Evolutionary conservation across 306 rosid genomes (phyloP), one percentile per base, ranked within the genome.

Genomic region (Cicer pinnatifidum): DNA sequence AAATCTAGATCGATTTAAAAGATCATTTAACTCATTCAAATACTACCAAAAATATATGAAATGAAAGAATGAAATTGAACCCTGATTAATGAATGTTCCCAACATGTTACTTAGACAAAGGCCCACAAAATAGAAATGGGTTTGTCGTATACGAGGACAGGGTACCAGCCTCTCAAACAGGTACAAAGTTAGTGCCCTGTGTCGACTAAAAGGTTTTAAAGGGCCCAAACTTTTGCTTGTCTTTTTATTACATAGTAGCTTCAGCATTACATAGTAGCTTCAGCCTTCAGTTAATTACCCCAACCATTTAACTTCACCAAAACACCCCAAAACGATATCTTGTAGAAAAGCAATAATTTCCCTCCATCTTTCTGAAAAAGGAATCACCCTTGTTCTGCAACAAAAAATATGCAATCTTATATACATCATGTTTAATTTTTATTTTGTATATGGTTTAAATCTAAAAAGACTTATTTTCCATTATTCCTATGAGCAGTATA

Each of bases 111-210:
- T 35, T 60, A 60, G 67, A 6, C 19, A n/a, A 60, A 61, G 67
- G 23, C 45, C 67, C 67, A 28, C 66, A 59, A 28, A 59, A 59
- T 9, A 59, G 66, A 59, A 23, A 59, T n/a, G 17, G 66, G 6
- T 19, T 54, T 60, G 67, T 60, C 67, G 67, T n/a, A 13, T 60
- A 8, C 8, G 45, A 61, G 44, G 43, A 59, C 33, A 10, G 19
- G 65, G 15, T 10, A 28, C 41, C 7, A 33, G 62, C 6, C 15
- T 23, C 10, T 23, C 9, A 57, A 57, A 57, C 63, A 28, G 15
- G 47, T 15, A 39, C 68, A 39, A 23, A 62, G 13, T 39, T 63
- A 39, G 69, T 63, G 69, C 13, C 47, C 50, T 63, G 50, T 63
- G 33, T 63, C 69, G 43, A 39, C 69, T 63, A 63, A 62, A 40